Percentiles rank a stretch among this genome's conserved stretches.
These are phyloP conservation scores for Platanthera guangdongensis DNA, from an alignment of 106 monocot species.

Conservation along the genomic window DNA sequence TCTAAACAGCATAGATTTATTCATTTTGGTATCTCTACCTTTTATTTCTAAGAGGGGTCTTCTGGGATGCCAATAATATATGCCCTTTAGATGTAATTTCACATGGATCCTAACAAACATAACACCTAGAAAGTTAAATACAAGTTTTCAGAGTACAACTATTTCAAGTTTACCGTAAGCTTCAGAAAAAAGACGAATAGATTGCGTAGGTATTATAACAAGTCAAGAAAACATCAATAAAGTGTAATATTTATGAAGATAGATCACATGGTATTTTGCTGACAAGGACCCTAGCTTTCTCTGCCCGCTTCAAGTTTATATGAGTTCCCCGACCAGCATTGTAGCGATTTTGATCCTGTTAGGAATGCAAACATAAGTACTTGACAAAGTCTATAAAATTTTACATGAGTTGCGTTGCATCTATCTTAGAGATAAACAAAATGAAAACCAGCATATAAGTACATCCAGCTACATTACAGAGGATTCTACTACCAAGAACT, in stretches of 20 bases:
- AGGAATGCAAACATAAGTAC: background rate
- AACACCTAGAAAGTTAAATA: background rate
- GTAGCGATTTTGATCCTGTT: constrained; percentile 88
- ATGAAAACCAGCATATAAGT: background rate
- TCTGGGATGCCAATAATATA: background rate
- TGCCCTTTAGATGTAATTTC: background rate
- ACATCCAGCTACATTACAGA: background rate
- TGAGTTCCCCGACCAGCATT: constrained; percentile 80
- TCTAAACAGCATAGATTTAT: too few species aligned
- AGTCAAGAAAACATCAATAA: background rate
- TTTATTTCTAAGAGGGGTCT: background rate
- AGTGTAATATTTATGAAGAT: background rate
- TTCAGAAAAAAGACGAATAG: background rate
- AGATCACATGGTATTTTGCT: constrained; percentile 74
- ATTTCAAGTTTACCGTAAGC: background rate
- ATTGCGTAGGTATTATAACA: background rate
- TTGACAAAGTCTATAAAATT: background rate
- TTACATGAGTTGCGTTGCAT: background rate
- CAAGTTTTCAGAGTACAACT: background rate
- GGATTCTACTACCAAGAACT: too few species aligned
- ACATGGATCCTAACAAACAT: background rate
- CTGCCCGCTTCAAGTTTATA: constrained; percentile 88
- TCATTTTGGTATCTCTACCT: too few species aligned
- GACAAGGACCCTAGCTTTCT: constrained; percentile 64
- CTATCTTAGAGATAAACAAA: background rate